Evolutionary conservation across 1,284 basidiomycete species (phyloP).

Genomic region (Cutaneotrichosporon cutaneum): DNA sequence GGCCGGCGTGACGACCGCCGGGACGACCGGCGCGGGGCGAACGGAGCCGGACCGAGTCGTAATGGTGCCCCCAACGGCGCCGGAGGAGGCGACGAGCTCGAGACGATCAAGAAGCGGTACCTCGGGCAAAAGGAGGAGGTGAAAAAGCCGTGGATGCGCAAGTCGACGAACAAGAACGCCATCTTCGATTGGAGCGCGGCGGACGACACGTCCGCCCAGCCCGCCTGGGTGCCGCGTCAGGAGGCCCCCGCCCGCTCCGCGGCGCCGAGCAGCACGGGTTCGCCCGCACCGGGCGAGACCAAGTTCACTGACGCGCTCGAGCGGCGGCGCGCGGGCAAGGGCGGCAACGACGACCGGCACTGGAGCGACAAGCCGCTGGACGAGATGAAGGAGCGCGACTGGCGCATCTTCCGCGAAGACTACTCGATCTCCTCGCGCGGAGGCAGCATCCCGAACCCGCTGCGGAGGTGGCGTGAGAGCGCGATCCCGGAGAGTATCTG

Average conservation of each 20-base stretch:
- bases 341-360: slow-evolving; percentile 84
- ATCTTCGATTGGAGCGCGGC: slow-evolving; percentile 98
- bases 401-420: slow-evolving; percentile 98
- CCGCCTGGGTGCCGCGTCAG: slow-evolving; percentile 7
- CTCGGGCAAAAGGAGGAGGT: slow-evolving; percentile 68
- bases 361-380: slow-evolving; percentile 93
- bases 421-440: slow-evolving; percentile 92
- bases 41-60: slow-evolving; percentile 1
- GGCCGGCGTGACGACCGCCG: slow-evolving; percentile 9
- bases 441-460: slow-evolving; percentile 85
- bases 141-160: slow-evolving; percentile 89
- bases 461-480: slow-evolving; percentile 90
- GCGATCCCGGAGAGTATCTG: slow-evolving; percentile 75
- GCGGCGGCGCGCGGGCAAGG: slow-evolving; percentile 73
- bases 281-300: slow-evolving; percentile 16
- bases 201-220: slow-evolving; percentile 74
- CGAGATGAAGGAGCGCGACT: slow-evolving; percentile 97
- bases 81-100: slow-evolving; percentile 61
- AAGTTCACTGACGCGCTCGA: slow-evolving; percentile 67
- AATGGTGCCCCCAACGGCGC: slow-evolving; percentile 11
- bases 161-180: slow-evolving; percentile 86
- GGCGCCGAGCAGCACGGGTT: slow-evolving; percentile 5
- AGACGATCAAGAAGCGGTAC: slow-evolving; percentile 79
- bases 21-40: neutral
- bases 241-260: neutral